Base-by-base conservation (phyloP, 2,329 filamentous ascomycete species). In the Curvularia sp. region DNA sequence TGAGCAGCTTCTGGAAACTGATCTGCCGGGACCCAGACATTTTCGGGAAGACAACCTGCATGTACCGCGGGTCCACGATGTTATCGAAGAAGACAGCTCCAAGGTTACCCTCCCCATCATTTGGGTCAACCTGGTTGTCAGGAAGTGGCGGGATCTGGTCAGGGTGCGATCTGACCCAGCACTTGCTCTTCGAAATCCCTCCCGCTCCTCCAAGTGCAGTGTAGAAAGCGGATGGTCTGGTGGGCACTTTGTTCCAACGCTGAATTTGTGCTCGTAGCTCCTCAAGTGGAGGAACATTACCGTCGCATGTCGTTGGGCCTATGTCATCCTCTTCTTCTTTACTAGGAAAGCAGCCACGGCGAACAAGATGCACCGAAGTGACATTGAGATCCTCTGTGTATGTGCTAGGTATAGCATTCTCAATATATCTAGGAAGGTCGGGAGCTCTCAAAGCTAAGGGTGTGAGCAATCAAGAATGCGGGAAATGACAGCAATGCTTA, bases 311-410 rank as follows among this genome's bases (percentile, higher is more conserved):
- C 28, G 28, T 31, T 2, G 43, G 43, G 43, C 43, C 43, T 47
- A 47, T 47, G 13, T 47, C 43, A 6, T 47, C 43, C n/a, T 47
- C 43, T 13, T 20, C 43, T 47, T 30, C 26, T 47, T 47, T 47
- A 6, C 43, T 47, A 9, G 24, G 15, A n/a, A 47, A 47, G 28
- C 26, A 47, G 9, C 43, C 43, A 26, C 43, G 43, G 28, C 24
- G 43, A 13, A 47, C 43, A 5, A 47, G 43, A 31, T 31, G 26
- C 5, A 30, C 26, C 5, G 28, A 30, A 10, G 26, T 47, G 28
- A 20, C 26, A 47, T 47, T 47, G n/a, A 31, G 9, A 20, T 31
- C 15, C 10, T 47, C 43, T 9, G 20, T 2, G 9, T 30, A 6
- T 31, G n/a, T 3, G 20, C n/a, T 20, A 13, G n/a, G n/a, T 31